Percentiles rank a stretch among this genome's conserved stretches.
Conservation (phyloP, 768 basidiomycete species). For the Royoungia palumana region DNA sequence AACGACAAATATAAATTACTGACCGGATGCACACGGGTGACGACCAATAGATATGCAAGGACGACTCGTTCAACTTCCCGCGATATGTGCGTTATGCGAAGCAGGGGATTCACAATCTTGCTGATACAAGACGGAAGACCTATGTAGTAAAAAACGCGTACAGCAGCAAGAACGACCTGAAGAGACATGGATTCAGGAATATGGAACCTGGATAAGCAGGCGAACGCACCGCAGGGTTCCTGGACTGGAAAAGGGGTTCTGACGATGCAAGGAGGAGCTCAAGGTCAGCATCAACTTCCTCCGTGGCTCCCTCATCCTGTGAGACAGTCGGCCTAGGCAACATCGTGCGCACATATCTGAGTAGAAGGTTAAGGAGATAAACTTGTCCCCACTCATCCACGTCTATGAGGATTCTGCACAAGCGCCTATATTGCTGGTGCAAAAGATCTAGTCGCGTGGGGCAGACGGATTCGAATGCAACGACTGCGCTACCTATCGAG, state of each 20-base stretch:
- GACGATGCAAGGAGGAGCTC: slow-evolving; percentile 67
- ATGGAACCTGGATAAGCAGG: not conserved
- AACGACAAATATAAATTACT: slow-evolving; percentile 25
- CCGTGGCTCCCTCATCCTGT: slow-evolving; percentile 27
- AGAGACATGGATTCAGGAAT: not conserved
- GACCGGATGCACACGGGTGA: slow-evolving; percentile 68
- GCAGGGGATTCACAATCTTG: slow-evolving; percentile 66
- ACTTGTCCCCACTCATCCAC: slow-evolving; percentile 98
- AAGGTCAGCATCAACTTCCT: slow-evolving; percentile 76
- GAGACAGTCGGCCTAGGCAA: slow-evolving; percentile 55
- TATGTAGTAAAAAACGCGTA: slow-evolving; percentile 71
- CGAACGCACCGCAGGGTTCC: slow-evolving; percentile 79
- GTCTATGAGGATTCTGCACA: slow-evolving; percentile 82
- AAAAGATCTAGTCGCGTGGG: slow-evolving; percentile 83
- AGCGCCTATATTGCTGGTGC: slow-evolving; percentile 82
- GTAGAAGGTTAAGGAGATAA: slow-evolving; percentile 69
- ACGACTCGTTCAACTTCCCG: slow-evolving; percentile 75
- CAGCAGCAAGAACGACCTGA: slow-evolving; percentile 78
- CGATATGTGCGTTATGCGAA: slow-evolving; percentile 66
- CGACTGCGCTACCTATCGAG: slow-evolving; percentile 79
- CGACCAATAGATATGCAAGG: slow-evolving; percentile 63
- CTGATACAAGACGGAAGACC: slow-evolving; percentile 52
- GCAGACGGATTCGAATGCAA: slow-evolving; percentile 85
- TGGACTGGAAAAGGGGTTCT: slow-evolving; percentile 78
- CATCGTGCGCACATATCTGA: slow-evolving; percentile 84